Evolutionary conservation across 2,329 filamentous ascomycete genomes (phyloP).

Genomic region (Fusarium tuaranense): DNA sequence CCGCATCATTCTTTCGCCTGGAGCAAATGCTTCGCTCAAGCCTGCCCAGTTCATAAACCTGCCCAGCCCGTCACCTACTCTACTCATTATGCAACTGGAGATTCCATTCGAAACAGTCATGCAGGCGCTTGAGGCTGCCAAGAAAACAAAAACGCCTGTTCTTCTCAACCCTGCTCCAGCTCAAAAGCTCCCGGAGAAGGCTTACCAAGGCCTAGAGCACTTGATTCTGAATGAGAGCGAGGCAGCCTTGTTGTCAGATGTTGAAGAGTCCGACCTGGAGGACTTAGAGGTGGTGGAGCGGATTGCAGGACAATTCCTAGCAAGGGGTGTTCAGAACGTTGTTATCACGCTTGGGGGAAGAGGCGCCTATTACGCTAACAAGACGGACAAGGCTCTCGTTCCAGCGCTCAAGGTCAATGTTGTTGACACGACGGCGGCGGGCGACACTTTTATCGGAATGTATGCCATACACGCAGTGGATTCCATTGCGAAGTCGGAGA

Average conservation of each 20-base stretch:
- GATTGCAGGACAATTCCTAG: conserved; percentile 66
- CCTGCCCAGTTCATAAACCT: conserved; percentile 34
- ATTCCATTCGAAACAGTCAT: conserved; percentile 66
- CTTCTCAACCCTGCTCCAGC: conserved; percentile 80
- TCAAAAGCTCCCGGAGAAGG: conserved; percentile 66
- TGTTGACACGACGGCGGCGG: conserved; percentile 79
- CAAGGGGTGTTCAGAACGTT: conserved; percentile 70
- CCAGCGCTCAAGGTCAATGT: conserved; percentile 62
- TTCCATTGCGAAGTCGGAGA: background rate
- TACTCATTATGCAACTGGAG: conserved; percentile 72
- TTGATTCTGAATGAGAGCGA: conserved; percentile 82
- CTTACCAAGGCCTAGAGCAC: conserved; percentile 70
- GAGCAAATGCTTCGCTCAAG: conserved; percentile 58
- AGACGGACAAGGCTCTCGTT: conserved; percentile 55
- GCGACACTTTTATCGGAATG: conserved; percentile 79
- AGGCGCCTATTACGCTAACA: conserved; percentile 65
- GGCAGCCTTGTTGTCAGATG: conserved; percentile 69
- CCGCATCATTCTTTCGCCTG: conserved; percentile 67
- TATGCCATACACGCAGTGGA: conserved; percentile 64
- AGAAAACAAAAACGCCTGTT: conserved; percentile 59
- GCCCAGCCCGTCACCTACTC: conserved; percentile 56
- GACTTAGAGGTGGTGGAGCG: conserved; percentile 46
- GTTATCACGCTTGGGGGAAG: conserved; percentile 76
- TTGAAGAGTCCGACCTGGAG: conserved; percentile 49
- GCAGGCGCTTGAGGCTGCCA: conserved; percentile 58